Evolutionary conservation across 768 basidiomycete species (phyloP), one percentile per base, ranked within the genome.

Genomic region (Gloeopeniophorella convolvens): DNA sequence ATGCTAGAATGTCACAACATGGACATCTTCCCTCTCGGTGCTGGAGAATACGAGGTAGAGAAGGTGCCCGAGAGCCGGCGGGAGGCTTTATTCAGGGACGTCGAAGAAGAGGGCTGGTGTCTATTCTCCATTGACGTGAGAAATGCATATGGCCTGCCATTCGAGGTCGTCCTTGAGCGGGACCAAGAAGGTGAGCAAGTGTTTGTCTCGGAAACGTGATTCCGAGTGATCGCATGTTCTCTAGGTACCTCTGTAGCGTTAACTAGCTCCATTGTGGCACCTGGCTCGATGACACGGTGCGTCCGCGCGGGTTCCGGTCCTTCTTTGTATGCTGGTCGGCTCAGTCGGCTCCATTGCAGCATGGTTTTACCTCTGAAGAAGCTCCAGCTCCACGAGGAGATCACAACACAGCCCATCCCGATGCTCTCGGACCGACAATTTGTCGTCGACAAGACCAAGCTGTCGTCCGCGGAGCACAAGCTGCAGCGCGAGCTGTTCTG

Each of bases 141-240:
- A 46, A 99, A 99, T 62, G 83, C 85, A 0, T 95, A 93, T 62
- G 89, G 89, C 0, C 70, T 85, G 24, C 92, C 96, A 0, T 98
- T 99, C 62, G 90, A 95, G 60, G 85, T 95, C 24, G 79, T 77
- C 0, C 80, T 98, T 50, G 74, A 82, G 49, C 73, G 89, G 26
- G 65, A 67, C 6, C 79, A 85, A 66, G 74, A 77, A 66, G 83
- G 87, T 81, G 8, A 9, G 57, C n/a, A n/a, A n/a, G n/a, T n/a
- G n/a, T n/a, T n/a, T n/a, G n/a, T n/a, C n/a, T n/a, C n/a, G n/a
- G 42, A 16, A 39, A 26, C 3, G 21, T 26, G 23, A 41, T 44
- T 21, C 11, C 27, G 44, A 27, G 18, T 21, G 21, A 30, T 33
- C 13, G 33, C n/a, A 27, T 24, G 6, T 33, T 42, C 15, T 32